Evolutionary conservation across 2,329 filamentous ascomycete species (phyloP).

Genomic region (Fusarium lateritium): DNA sequence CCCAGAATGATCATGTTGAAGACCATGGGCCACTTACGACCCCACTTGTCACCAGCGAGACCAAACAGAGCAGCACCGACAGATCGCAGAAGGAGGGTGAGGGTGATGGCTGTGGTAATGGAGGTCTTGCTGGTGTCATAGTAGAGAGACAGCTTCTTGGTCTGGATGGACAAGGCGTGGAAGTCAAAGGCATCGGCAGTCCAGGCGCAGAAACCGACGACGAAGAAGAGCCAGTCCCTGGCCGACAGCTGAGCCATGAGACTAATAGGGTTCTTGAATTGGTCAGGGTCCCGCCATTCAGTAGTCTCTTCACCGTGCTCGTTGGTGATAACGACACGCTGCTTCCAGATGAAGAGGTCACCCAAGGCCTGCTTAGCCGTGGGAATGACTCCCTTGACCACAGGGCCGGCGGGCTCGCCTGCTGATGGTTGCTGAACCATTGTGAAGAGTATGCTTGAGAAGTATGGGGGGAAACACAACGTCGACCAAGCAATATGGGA

Average conservation of each 20-base stretch:
- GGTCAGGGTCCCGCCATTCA: slow-evolving; percentile 78
- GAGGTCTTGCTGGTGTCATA: slow-evolving; percentile 70
- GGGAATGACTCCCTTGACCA: slow-evolving; percentile 75
- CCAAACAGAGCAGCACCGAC: slow-evolving; percentile 84
- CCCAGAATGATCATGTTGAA: slow-evolving; percentile 82
- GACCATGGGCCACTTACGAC: slow-evolving; percentile 88
- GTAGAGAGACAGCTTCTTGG: slow-evolving; percentile 74
- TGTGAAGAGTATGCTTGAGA: background rate
- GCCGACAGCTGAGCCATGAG: slow-evolving; percentile 75
- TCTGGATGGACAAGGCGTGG: slow-evolving; percentile 84
- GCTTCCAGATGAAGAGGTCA: slow-evolving; percentile 81
- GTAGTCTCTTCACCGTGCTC: slow-evolving; percentile 74
- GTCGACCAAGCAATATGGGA: background rate
- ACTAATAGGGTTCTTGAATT: slow-evolving; percentile 78
- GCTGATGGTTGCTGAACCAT: slow-evolving; percentile 26
- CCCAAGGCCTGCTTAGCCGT: slow-evolving; percentile 74
- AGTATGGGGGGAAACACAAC: background rate
- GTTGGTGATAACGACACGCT: slow-evolving; percentile 77
- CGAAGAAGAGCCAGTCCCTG: slow-evolving; percentile 81
- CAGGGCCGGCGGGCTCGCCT: slow-evolving; percentile 72
- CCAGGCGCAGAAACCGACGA: slow-evolving; percentile 83
- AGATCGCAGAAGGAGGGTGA: slow-evolving; percentile 81
- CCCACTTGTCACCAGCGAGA: slow-evolving; percentile 82
- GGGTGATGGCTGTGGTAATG: slow-evolving; percentile 81
- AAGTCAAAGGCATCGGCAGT: slow-evolving; percentile 89